phyloP scores from a whole-genome alignment of 2,329 filamentous ascomycete species.

The Neonectria hederae region DNA sequence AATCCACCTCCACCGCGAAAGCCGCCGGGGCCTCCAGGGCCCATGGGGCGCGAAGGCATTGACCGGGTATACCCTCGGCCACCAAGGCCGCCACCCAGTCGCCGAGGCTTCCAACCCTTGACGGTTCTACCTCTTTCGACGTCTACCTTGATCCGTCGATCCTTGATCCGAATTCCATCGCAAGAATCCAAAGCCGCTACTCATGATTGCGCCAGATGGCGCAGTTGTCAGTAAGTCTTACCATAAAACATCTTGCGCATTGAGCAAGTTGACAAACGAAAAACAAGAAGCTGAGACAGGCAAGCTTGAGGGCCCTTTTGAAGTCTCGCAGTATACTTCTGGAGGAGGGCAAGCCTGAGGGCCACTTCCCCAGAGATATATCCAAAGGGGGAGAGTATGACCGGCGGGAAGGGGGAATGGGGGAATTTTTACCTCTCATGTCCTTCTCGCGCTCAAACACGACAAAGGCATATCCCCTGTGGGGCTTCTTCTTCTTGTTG shows the following conservation, averaged over 20 bases:
- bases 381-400: constrained; percentile 34
- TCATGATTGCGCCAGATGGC: constrained; percentile 65
- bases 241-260: constrained; percentile 50
- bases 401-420: constrained; percentile 41
- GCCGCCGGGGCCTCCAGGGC: constrained; percentile 65
- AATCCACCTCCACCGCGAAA: constrained; percentile 67
- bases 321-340: constrained; percentile 57
- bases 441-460: constrained; percentile 97
- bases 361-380: constrained; percentile 50
- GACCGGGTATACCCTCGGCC: constrained; percentile 93
- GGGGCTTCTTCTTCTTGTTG: constrained; percentile 82
- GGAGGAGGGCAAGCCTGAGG: constrained; percentile 55
- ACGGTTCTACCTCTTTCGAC: constrained; percentile 96
- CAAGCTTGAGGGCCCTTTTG: constrained; percentile 65
- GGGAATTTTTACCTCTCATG: constrained; percentile 89
- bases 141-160: constrained; percentile 91
- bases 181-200: constrained; percentile 87
- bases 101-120: constrained; percentile 89
- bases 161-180: constrained; percentile 92
- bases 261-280: constrained; percentile 37
- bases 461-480: constrained; percentile 94
- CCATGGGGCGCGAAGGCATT: constrained; percentile 74
- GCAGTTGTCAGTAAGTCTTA: constrained; percentile 76
- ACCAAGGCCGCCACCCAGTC: constrained; percentile 90
- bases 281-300: constrained; percentile 55